Evolutionary conservation across 768 basidiomycete species (phyloP).

Genomic region (Psilocybe subaeruginosa): DNA sequence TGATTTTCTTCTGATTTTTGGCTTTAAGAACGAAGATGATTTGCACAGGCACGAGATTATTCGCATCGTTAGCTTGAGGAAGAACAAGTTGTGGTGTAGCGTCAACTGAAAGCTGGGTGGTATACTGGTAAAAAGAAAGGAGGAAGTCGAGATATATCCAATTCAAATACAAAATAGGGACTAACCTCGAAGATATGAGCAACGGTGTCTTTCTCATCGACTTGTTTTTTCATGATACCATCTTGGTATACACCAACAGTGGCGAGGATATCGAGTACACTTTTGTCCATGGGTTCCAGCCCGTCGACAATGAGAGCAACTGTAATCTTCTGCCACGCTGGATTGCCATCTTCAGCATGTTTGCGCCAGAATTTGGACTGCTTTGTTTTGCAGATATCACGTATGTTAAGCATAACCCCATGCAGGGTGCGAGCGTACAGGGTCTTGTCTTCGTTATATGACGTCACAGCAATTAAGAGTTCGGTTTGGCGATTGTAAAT

Average conservation of each 20-base stretch:
- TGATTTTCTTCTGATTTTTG: slow-evolving; percentile 96
- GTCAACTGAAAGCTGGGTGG: slow-evolving; percentile 94
- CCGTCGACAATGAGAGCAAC: slow-evolving; percentile 93
- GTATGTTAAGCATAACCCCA: slow-evolving; percentile 96
- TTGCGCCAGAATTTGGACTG: slow-evolving; percentile 91
- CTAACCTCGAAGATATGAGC: slow-evolving; percentile 94
- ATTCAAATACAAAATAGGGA: slow-evolving; percentile 6
- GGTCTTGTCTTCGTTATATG: slow-evolving; percentile 91
- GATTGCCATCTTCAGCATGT: slow-evolving; percentile 80
- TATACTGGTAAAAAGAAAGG: slow-evolving; percentile 62
- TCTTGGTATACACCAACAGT: slow-evolving; percentile 95
- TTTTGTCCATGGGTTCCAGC: slow-evolving; percentile 95
- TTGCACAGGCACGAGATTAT: slow-evolving; percentile 92
- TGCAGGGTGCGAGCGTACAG: slow-evolving; percentile 92
- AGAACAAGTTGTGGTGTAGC: slow-evolving; percentile 88
- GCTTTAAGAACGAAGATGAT: slow-evolving; percentile 92
- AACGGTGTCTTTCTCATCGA: slow-evolving; percentile 86
- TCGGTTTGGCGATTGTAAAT: slow-evolving; percentile 91
- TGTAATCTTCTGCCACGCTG: slow-evolving; percentile 89
- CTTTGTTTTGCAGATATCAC: slow-evolving; percentile 96
- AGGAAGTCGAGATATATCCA: background rate
- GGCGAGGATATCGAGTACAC: slow-evolving; percentile 84
- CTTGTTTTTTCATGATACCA: slow-evolving; percentile 92
- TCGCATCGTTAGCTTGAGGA: slow-evolving; percentile 86
- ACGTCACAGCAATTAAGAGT: slow-evolving; percentile 91